Conservation (phyloP, 257 asterid species). For the Plantago elongata region DNA sequence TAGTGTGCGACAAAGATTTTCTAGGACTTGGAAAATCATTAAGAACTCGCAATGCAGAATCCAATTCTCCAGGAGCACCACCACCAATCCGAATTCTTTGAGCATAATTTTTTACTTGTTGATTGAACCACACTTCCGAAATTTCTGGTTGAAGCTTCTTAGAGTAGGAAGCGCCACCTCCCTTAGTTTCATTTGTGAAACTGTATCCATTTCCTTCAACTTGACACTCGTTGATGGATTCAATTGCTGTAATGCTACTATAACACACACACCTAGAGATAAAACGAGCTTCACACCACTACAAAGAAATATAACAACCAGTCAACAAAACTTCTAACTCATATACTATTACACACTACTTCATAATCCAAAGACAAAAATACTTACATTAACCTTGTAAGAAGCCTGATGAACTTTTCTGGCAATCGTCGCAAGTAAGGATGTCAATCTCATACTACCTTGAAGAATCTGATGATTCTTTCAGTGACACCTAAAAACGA, state of each 20-base stretch:
- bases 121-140: too few relatives aligned
- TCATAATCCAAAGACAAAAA: neutral
- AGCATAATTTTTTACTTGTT: too few relatives aligned
- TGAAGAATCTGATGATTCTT: too few relatives aligned
- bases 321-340: neutral
- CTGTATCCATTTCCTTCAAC: conserved; percentile 22
- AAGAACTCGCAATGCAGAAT: conserved; percentile 24
- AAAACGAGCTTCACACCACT: conserved; percentile 17
- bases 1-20: conserved; percentile 22
- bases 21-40: conserved; percentile 20
- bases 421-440: neutral
- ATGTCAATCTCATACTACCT: too few relatives aligned
- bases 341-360: neutral
- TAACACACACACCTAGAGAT: conserved; percentile 22
- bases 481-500: too few relatives aligned
- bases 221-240: conserved; percentile 18
- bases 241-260: conserved; percentile 25
- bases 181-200: neutral
- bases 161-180: conserved; percentile 3
- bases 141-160: too few relatives aligned
- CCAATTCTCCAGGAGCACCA: conserved; percentile 32
- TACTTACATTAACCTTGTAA: neutral
- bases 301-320: neutral
- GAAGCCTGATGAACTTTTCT: conserved; percentile 3
- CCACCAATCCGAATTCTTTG: conserved; percentile 1